Evolutionary conservation across 2,329 filamentous ascomycete species (phyloP).

Genomic region (Emericellopsis atlantica): DNA sequence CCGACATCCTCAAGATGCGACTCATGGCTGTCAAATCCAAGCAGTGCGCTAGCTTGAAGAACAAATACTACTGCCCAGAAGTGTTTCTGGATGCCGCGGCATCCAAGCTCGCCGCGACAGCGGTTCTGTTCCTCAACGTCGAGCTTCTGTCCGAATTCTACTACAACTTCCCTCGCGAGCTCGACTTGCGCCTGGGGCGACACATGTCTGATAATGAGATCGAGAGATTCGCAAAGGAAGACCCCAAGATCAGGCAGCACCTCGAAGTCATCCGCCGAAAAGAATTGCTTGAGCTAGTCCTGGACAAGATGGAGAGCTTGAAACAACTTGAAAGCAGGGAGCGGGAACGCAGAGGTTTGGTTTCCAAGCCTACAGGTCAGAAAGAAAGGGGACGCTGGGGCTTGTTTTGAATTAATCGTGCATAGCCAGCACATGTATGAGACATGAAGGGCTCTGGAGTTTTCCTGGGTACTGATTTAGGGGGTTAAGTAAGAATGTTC

Average conservation of each 20-base stretch:
- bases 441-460: slow-evolving; percentile 4
- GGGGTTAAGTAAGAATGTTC: neutral
- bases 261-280: slow-evolving; percentile 87
- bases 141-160: slow-evolving; percentile 96
- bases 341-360: slow-evolving; percentile 23
- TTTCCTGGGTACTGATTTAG: neutral
- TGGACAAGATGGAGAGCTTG: slow-evolving; percentile 91
- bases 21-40: slow-evolving; percentile 79
- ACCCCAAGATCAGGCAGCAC: slow-evolving; percentile 78
- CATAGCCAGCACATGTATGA: neutral
- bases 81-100: slow-evolving; percentile 96
- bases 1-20: slow-evolving; percentile 83
- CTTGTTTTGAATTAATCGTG: slow-evolving; percentile 24
- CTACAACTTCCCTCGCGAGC: slow-evolving; percentile 89
- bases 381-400: slow-evolving; percentile 36
- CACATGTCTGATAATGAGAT: slow-evolving; percentile 69
- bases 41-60: slow-evolving; percentile 70
- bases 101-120: slow-evolving; percentile 86
- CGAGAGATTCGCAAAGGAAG: slow-evolving; percentile 84
- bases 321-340: slow-evolving; percentile 70
- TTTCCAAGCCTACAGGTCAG: slow-evolving; percentile 13
- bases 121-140: slow-evolving; percentile 93
- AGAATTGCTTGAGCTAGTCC: slow-evolving; percentile 80
- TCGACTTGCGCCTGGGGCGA: slow-evolving; percentile 75
- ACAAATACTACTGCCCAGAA: slow-evolving; percentile 95